Evolutionary conservation across 208 protist genomes (phyloP), one percentile per base, ranked within the genome.

Genomic region (Leptomonas seymouri): DNA sequence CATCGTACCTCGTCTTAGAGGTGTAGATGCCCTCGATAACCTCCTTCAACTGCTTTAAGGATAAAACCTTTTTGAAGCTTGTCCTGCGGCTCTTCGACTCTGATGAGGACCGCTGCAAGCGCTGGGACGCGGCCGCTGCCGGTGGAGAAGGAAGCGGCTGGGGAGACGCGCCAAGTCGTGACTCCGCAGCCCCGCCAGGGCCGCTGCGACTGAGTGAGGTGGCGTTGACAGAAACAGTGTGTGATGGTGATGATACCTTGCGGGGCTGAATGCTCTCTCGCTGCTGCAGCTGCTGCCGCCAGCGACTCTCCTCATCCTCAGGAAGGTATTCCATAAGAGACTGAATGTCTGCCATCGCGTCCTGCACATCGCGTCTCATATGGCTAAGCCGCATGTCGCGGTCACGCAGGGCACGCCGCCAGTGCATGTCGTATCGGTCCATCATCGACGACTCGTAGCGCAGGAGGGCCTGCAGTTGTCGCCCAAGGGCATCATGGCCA

Each of bases 21-120:
- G 81, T 77, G 74, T 97, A 97, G 36, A 98, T 94, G 31, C 89
- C 87, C 28, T 93, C 92, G 39, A 98, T 93, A 49, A 86, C 50
- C 25, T 93, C 89, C 45, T 91, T 90, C 11, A 95, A 70, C 76
- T 97, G 91, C 63, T 75, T 76, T 9, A 95, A 66, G 8, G 85
- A 83, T 20, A 96, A 72, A 51, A 84, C 71, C 57, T 93, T 84
- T 25, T 70, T 63, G 64, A 66, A 67, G 48, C n/a, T 30, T 20
- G 31, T 6, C 45, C 58, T 58, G 64, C 55, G 42, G 56, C 45
- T 50, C 30, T 51, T 46, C 57, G 62, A 34, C 45, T 77, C 77
- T 2, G 65, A 68, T 1, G 72, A 58, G 0, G 42, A 44, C 0
- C 60, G 68, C 53, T 62, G 63, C 28, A 59, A 45, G 27, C 50